Conservation (phyloP, 2,329 filamentous ascomycete species). For the Emmonsiellopsis sp. region DNA sequence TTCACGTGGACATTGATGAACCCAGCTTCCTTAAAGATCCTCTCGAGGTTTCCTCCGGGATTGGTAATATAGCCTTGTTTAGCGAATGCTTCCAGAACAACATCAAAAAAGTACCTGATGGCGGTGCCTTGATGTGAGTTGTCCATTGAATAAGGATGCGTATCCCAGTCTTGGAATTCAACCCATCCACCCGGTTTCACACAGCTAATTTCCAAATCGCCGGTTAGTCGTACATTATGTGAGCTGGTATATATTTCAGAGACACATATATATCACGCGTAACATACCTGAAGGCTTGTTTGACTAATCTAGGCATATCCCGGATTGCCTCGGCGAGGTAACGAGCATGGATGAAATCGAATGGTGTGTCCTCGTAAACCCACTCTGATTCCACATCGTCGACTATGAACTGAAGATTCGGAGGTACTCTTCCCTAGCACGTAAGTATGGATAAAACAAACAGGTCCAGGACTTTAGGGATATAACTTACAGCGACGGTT, state of each 20-base stretch:
- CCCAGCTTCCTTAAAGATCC: constrained; percentile 14
- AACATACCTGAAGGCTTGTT: constrained; percentile 4
- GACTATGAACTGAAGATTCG: constrained; percentile 25
- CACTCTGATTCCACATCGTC: constrained; percentile 26
- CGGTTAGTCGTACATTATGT: too few species aligned
- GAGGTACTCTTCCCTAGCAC: constrained; percentile 19
- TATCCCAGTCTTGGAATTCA: constrained; percentile 27
- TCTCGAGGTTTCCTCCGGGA: constrained; percentile 7
- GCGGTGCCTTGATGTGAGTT: not conserved
- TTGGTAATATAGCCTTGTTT: constrained; percentile 1
- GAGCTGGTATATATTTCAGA: too few species aligned
- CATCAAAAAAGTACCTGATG: not conserved
- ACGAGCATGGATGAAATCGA: constrained; percentile 26
- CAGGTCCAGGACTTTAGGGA: constrained; percentile 11
- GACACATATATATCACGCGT: too few species aligned
- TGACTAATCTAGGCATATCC: constrained; percentile 16
- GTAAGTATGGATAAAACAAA: not conserved
- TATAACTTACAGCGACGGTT: constrained; percentile 24
- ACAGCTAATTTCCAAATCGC: not conserved
- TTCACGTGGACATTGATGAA: constrained; percentile 14
- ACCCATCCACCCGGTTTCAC: constrained; percentile 31
- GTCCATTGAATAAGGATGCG: constrained; percentile 2
- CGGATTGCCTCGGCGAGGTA: constrained; percentile 23
- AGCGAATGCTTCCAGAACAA: not conserved
- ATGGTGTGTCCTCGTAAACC: constrained; percentile 18